phyloP scores from a whole-genome alignment of 2,329 filamentous ascomycete genomes.

The Clonostachys rhizophaga region DNA sequence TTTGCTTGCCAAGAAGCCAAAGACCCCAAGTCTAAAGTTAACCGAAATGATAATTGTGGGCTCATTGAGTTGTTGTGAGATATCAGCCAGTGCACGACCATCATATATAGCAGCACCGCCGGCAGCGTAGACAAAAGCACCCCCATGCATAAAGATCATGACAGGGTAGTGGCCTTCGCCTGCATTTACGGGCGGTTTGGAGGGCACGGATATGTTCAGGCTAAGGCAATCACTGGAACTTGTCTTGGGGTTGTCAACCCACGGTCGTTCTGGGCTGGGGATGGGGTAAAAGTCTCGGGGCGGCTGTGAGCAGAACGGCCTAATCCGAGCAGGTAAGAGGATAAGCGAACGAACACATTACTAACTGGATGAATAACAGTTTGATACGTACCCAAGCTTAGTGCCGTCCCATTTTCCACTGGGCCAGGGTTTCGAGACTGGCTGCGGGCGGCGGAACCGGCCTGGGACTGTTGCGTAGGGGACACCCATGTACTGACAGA shows the following conservation, averaged over 20 bases:
- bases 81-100: conserved; percentile 2
- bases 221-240: conserved; percentile 18
- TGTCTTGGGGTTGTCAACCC: conserved; percentile 1
- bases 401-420: not conserved
- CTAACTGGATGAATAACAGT: too few species aligned
- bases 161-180: conserved; percentile 17
- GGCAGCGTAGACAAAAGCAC: conserved; percentile 6
- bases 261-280: conserved; percentile 2
- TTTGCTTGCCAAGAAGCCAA: conserved; percentile 4
- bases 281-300: conserved; percentile 6
- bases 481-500: conserved; percentile 4
- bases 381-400: conserved; percentile 20
- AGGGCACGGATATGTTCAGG: conserved; percentile 16
- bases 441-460: conserved; percentile 1
- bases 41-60: conserved; percentile 28
- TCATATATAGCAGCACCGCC: conserved; percentile 4
- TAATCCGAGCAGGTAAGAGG: too few species aligned
- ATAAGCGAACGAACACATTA: too few species aligned
- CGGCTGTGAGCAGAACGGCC: conserved; percentile 1
- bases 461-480: conserved; percentile 3
- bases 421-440: not conserved
- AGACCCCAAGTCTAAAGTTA: conserved; percentile 24
- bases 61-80: not conserved
- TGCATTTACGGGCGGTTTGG: conserved; percentile 17
- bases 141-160: conserved; percentile 13